Evolutionary conservation across 2,329 filamentous ascomycete species (phyloP).

Genomic region (Penicillium hordei): DNA sequence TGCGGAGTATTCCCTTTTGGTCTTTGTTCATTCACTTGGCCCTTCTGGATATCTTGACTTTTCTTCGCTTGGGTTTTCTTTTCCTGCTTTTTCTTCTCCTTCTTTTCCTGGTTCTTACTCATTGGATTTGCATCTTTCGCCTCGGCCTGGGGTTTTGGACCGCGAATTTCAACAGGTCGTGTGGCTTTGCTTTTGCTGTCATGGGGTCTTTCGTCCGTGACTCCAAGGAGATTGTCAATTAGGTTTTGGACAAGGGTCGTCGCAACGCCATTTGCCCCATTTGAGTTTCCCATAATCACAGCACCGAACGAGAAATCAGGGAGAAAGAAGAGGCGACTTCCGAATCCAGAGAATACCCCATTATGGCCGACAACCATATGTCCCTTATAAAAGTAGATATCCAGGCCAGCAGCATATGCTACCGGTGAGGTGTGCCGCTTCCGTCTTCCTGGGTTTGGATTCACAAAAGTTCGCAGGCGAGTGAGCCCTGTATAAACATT

Average conservation of each 20-base stretch:
- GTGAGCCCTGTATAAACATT: constrained; percentile 26
- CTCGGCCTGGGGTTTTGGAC: not conserved
- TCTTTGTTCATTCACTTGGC: not conserved
- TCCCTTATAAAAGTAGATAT: constrained; percentile 31
- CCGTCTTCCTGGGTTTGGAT: constrained; percentile 17
- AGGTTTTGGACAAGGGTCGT: constrained; percentile 22
- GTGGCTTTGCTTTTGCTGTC: constrained; percentile 5
- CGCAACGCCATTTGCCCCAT: constrained; percentile 14
- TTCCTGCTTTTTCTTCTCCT: not conserved
- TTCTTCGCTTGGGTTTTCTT: not conserved
- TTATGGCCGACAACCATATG: constrained; percentile 31
- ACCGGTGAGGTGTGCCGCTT: constrained; percentile 24
- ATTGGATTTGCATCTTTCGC: not conserved
- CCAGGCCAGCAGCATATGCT: constrained; percentile 28
- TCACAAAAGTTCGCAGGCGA: constrained; percentile 25
- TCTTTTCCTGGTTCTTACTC: not conserved
- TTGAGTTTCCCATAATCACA: constrained; percentile 32
- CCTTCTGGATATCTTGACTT: constrained; percentile 1
- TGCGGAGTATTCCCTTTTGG: constrained; percentile 1
- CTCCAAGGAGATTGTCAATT: constrained; percentile 25
- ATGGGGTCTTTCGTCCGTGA: constrained; percentile 11
- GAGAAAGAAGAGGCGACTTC: constrained; percentile 28
- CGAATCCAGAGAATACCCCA: constrained; percentile 30
- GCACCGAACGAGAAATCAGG: constrained; percentile 30
- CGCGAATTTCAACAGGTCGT: not conserved